phyloP scores from a whole-genome alignment of 2,329 filamentous ascomycete species.

The Botrytis aclada region DNA sequence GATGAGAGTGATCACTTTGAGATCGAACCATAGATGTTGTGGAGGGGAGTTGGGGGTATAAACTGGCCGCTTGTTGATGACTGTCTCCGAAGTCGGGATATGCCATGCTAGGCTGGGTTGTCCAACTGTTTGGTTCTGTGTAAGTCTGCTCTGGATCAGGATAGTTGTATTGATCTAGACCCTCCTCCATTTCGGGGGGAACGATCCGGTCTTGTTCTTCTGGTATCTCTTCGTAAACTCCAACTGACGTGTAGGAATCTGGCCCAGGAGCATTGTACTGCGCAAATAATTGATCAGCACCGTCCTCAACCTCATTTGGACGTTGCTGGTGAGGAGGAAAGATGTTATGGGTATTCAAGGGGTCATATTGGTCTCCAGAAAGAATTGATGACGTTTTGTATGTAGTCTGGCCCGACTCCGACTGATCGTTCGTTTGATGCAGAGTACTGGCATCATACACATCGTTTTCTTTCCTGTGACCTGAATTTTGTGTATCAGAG shows the following conservation, averaged over 20 bases:
- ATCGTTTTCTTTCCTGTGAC: constrained; percentile 19
- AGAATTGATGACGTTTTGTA: neutral
- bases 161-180: constrained; percentile 6
- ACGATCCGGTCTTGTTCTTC: neutral
- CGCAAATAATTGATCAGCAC: neutral
- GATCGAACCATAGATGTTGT: constrained; percentile 30
- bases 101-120: constrained; percentile 11
- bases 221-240: neutral
- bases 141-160: constrained; percentile 20
- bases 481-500: neutral
- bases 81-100: constrained; percentile 27
- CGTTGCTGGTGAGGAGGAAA: neutral
- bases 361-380: neutral
- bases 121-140: constrained; percentile 1
- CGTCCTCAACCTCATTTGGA: neutral
- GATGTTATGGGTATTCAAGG: neutral
- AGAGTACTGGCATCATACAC: constrained; percentile 26
- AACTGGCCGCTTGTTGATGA: constrained; percentile 5
- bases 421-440: neutral
- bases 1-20: constrained; percentile 28
- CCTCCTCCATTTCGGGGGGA: neutral
- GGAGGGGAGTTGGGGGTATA: constrained; percentile 14
- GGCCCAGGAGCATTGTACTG: neutral
- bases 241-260: neutral
- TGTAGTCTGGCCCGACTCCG: neutral